phyloP scores from a whole-genome alignment of 192 early-diverging fungal species.

The Gigaspora rosea region DNA sequence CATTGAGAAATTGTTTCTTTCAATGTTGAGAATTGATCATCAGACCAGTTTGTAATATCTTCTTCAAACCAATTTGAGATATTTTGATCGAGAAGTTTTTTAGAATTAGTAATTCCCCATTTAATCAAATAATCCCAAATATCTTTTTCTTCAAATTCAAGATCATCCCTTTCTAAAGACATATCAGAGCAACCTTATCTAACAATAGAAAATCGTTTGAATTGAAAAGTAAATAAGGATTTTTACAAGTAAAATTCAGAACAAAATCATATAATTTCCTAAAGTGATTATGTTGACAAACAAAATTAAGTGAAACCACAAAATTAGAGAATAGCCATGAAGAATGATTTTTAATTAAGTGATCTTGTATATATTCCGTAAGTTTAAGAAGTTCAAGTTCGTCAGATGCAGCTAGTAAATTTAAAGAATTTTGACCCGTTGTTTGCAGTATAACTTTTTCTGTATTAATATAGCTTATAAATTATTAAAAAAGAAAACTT shows the following conservation, averaged over 20 bases:
- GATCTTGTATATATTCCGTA: neutral
- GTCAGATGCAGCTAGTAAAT: neutral
- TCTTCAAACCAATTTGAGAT: neutral
- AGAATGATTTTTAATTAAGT: neutral
- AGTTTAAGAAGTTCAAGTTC: neutral
- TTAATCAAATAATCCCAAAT: slow-evolving; percentile 13
- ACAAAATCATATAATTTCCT: neutral
- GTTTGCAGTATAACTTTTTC: no score
- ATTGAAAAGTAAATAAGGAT: neutral
- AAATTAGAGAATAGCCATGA: no score
- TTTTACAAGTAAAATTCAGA: neutral
- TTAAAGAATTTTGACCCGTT: no score
- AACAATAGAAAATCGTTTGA: neutral
- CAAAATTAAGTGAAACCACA: no score
- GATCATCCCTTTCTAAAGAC: neutral
- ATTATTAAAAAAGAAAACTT: no score
- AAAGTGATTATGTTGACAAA: neutral
- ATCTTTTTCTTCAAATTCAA: slow-evolving; percentile 5
- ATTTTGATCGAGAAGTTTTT: no score
- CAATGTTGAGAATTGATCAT: neutral
- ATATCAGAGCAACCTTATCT: neutral
- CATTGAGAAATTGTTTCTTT: neutral
- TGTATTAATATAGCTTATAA: no score
- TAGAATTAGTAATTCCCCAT: slow-evolving; percentile 8
- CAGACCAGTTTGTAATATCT: neutral